Conservation (phyloP, 345 rosid genomes). For the Brassica carinata region DNA sequence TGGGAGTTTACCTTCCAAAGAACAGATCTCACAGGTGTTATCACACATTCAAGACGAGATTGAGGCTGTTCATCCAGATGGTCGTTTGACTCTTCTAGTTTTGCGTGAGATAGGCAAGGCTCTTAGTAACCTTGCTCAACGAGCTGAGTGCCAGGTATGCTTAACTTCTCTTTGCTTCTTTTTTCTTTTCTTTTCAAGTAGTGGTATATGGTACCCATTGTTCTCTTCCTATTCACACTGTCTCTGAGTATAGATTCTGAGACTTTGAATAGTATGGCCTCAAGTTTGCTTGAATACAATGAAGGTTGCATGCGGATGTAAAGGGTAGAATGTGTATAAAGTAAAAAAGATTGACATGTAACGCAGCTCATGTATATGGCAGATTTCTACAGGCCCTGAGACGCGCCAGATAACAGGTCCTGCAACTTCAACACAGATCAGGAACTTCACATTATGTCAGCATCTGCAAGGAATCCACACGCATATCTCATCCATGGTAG, state of each 20-base stretch:
- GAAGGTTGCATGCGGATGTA: constrained; percentile 9
- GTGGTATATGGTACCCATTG: neutral
- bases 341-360: neutral
- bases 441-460: constrained; percentile 86
- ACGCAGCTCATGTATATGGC: constrained; percentile 42
- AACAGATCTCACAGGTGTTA: constrained; percentile 74
- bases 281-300: constrained; percentile 3
- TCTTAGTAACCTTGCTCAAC: constrained; percentile 71
- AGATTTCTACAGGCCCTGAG: constrained; percentile 97
- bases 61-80: constrained; percentile 91
- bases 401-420: constrained; percentile 86
- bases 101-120: constrained; percentile 87
- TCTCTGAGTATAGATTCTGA: neutral
- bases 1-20: constrained; percentile 91
- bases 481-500: constrained; percentile 66
- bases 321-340: neutral
- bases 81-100: constrained; percentile 85
- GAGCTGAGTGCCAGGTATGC: constrained; percentile 93
- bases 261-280: neutral
- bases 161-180: neutral
- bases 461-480: constrained; percentile 92
- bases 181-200: neutral
- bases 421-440: constrained; percentile 83
- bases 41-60: constrained; percentile 92
- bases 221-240: neutral